Conservation (phyloP, 2,329 filamentous ascomycete species). For the Chrysosporium queenslandicum region DNA sequence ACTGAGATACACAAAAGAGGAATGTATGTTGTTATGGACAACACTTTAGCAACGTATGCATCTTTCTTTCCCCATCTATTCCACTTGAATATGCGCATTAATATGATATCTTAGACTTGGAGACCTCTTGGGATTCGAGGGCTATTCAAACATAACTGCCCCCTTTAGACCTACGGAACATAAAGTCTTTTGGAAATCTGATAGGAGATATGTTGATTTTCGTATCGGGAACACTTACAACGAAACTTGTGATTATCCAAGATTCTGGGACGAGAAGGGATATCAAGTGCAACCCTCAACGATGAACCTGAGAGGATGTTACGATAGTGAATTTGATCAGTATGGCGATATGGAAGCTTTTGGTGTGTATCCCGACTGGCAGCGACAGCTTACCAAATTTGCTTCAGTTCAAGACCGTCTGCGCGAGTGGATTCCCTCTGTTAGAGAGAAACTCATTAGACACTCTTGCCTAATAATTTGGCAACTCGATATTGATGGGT, state of each 20-base stretch:
- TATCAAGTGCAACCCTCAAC: conserved; percentile 41
- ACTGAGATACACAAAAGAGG: conserved; percentile 50
- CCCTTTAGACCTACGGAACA: conserved; percentile 49
- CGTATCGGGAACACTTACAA: conserved; percentile 45
- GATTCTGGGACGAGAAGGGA: conserved; percentile 53
- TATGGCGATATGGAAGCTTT: conserved; percentile 56
- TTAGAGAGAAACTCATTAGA: conserved; percentile 47
- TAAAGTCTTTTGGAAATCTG: conserved; percentile 47
- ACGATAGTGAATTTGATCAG: conserved; percentile 55
- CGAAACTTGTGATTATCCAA: conserved; percentile 47
- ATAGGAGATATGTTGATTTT: conserved; percentile 51
- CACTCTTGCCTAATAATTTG: conserved; percentile 55
- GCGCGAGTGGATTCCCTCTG: conserved; percentile 52
- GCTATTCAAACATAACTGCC: conserved; percentile 49
- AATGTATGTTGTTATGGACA: conserved; percentile 59
- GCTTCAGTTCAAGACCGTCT: conserved; percentile 58
- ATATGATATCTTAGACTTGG: conserved; percentile 41
- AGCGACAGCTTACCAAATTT: conserved; percentile 56
- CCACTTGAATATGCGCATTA: not conserved
- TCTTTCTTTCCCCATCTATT: not conserved
- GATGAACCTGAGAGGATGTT: conserved; percentile 46
- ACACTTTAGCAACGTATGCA: conserved; percentile 52
- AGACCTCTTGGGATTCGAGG: conserved; percentile 54
- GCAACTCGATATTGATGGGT: conserved; percentile 56
- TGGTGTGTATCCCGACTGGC: conserved; percentile 53